phyloP scores from a whole-genome alignment of 768 basidiomycete species.

The Nidularia sp. region DNA sequence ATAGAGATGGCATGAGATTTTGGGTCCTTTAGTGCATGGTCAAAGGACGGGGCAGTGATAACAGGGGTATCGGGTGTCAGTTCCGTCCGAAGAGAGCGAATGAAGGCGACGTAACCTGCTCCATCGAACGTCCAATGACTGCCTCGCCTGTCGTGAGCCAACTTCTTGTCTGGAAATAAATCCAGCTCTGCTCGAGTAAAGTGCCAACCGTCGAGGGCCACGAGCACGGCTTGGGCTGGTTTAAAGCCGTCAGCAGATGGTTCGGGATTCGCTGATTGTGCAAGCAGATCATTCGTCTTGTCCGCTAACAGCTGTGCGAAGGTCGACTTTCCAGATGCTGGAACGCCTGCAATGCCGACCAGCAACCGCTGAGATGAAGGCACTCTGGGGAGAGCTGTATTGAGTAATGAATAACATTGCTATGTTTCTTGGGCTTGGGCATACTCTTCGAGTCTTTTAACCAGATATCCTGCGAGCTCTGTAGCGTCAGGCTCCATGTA shows the following conservation, averaged over 20 bases:
- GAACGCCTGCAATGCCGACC: constrained; percentile 73
- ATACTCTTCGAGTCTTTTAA: constrained; percentile 30
- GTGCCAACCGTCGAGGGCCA: constrained; percentile 94
- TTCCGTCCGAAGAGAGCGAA: constrained; percentile 47
- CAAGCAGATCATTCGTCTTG: constrained; percentile 40
- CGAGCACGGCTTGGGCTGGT: constrained; percentile 48
- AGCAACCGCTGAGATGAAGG: constrained; percentile 45
- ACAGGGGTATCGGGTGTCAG: constrained; percentile 13
- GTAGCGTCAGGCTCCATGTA: constrained; percentile 18
- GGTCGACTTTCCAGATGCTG: constrained; percentile 86
- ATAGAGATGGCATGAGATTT: constrained; percentile 55
- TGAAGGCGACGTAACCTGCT: constrained; percentile 63
- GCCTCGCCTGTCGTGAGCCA: constrained; percentile 79
- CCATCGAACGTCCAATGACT: constrained; percentile 92
- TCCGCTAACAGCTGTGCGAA: constrained; percentile 58
- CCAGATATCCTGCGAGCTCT: constrained; percentile 16
- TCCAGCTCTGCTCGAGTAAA: constrained; percentile 76
- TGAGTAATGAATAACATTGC: constrained; percentile 1
- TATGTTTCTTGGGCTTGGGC: constrained; percentile 6
- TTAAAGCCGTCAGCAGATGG: not conserved
- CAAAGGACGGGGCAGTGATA: constrained; percentile 77
- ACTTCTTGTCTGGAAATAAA: constrained; percentile 65
- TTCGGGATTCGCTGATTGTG: not conserved
- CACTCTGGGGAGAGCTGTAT: constrained; percentile 19
- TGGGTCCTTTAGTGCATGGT: constrained; percentile 87